phyloP scores from a whole-genome alignment of 495 filamentous ascomycete genomes.

The Pseudevernia furfuracea region DNA sequence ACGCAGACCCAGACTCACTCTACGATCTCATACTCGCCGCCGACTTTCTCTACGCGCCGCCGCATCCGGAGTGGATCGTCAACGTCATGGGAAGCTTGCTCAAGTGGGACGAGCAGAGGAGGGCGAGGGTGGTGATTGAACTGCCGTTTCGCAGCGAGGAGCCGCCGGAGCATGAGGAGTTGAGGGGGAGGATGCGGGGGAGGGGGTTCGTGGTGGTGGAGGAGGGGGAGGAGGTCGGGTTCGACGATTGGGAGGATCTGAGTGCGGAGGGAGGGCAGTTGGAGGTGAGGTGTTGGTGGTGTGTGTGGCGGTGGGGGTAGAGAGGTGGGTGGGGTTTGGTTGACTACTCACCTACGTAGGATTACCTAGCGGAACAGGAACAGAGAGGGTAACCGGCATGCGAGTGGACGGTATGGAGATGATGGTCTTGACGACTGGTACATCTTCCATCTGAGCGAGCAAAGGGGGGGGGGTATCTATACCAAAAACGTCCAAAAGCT shows the following conservation, averaged over 20 bases:
- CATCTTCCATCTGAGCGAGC: too few species aligned
- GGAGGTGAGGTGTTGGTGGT: slow-evolving; percentile 61
- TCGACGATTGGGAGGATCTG: slow-evolving; percentile 60
- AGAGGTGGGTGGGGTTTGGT: too few species aligned
- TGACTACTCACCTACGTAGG: not conserved
- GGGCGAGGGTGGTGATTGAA: slow-evolving; percentile 53
- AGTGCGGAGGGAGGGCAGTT: slow-evolving; percentile 36
- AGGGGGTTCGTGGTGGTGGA: slow-evolving; percentile 46
- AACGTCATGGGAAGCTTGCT: slow-evolving; percentile 50
- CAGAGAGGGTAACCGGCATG: too few species aligned
- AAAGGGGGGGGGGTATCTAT: slow-evolving; percentile 29
- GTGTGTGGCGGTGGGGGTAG: slow-evolving; percentile 49
- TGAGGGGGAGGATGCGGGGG: slow-evolving; percentile 46
- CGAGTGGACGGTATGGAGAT: too few species aligned
- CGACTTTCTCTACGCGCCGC: slow-evolving; percentile 62
- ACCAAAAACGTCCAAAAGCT: slow-evolving; percentile 97
- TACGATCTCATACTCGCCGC: slow-evolving; percentile 61
- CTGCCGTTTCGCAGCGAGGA: slow-evolving; percentile 57
- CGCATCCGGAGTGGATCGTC: slow-evolving; percentile 56
- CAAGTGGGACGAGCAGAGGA: slow-evolving; percentile 28
- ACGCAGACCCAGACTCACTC: slow-evolving; percentile 11
- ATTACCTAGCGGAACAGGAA: too few species aligned
- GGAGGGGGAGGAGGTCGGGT: slow-evolving; percentile 57
- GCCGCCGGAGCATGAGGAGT: slow-evolving; percentile 43
- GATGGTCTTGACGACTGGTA: too few species aligned